Percentiles rank a stretch among this genome's conserved stretches.
These are phyloP conservation scores for Plasmodium gallinaceum DNA, from an alignment of 169 alveolate genomes.

Conservation along the genomic window DNA sequence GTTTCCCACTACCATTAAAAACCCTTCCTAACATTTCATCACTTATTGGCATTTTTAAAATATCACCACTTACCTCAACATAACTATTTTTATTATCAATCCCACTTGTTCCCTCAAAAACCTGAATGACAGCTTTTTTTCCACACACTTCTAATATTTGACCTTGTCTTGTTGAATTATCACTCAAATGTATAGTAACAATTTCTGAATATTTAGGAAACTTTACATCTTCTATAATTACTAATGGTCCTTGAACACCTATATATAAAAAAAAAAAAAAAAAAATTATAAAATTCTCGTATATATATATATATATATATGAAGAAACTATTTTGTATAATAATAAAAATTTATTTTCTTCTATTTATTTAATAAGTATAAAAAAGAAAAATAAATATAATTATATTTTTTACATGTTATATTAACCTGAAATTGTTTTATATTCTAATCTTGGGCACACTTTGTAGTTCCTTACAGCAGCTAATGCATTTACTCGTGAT, in stretches of 20 bases:
- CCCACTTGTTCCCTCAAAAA: slow-evolving; percentile 99
- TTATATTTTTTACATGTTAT: background rate
- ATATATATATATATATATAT: background rate
- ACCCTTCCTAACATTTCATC: slow-evolving; percentile 99
- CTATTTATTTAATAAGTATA: background rate
- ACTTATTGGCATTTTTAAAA: slow-evolving; percentile 97
- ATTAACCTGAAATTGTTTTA: slow-evolving; percentile 93
- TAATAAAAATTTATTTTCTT: background rate
- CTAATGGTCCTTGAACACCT: slow-evolving; percentile 99
- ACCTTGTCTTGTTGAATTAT: slow-evolving; percentile 97
- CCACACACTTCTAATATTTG: slow-evolving; percentile 98
- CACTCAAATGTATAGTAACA: slow-evolving; percentile 98
- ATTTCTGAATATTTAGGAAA: slow-evolving; percentile 99
- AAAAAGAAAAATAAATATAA: background rate
- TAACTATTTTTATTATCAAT: slow-evolving; percentile 97
- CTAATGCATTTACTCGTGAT: slow-evolving; percentile 90
- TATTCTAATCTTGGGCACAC: slow-evolving; percentile 97
- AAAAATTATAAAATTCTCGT: background rate
- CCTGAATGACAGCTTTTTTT: slow-evolving; percentile 98
- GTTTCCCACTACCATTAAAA: slow-evolving; percentile 99
- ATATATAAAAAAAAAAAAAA: background rate
- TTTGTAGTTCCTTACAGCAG: slow-evolving; percentile 93
- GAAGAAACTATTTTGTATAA: background rate
- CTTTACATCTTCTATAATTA: slow-evolving; percentile 98
- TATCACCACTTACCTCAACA: slow-evolving; percentile 99